Evolutionary conservation across 2,329 filamentous ascomycete species (phyloP), one percentile per base, ranked within the genome.

Genomic region (Exophiala calicioides): DNA sequence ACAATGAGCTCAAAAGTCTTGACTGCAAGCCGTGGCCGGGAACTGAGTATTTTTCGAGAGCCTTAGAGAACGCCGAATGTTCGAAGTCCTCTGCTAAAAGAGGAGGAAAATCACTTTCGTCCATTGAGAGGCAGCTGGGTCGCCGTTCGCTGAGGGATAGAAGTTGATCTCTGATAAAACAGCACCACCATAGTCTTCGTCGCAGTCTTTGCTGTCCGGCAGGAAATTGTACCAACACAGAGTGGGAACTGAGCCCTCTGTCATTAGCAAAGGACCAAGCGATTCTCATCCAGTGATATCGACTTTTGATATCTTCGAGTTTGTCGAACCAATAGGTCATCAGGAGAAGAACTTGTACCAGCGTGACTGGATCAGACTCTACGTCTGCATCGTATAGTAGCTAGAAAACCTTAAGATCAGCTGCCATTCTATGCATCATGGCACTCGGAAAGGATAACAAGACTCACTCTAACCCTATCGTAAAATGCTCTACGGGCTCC

Each of bases 361-460:
- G 78, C 18, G 89, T 81, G 49, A 95, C 84, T 40, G 90, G 86
- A 66, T 96, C 90, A 36, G 84, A 81, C 68, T 96, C 90, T 66
- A 94, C 94, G 67, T 96, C 90, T 57, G 95, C 91, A 65, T 96
- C 90, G 68, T 96, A 95, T 12, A 96, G 77, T 3, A 93, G 77
- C 40, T 48, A 18, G 33, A 27, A n/a, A 27, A 4, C 33, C 16
- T 6, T 6, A 12, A n/a, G 16, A n/a, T 36, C 19, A 36, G 33
- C 33, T n/a, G n/a, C n/a, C n/a, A n/a, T n/a, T n/a, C n/a, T n/a
- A n/a, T n/a, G n/a, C n/a, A n/a, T n/a, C n/a, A n/a, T n/a, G n/a
- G n/a, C n/a, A n/a, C n/a, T n/a, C n/a, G n/a, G n/a, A n/a, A n/a
- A n/a, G n/a, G n/a, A n/a, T n/a, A n/a, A n/a, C n/a, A n/a, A n/a